Evolutionary conservation across 768 basidiomycete genomes (phyloP).

Genomic region (Suillus subluteus): DNA sequence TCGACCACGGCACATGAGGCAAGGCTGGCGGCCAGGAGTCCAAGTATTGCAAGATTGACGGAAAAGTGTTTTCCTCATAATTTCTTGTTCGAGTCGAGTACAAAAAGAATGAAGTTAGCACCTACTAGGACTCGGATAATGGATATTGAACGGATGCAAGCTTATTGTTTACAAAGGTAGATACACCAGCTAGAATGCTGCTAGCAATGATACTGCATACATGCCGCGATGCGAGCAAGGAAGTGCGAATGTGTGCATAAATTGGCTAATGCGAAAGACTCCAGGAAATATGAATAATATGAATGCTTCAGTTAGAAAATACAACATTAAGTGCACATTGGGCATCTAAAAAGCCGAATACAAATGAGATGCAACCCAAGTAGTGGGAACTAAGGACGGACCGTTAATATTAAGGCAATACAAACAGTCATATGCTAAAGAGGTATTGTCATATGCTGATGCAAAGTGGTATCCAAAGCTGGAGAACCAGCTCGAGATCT

Average conservation of each 20-base stretch:
- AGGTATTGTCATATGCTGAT: constrained; percentile 50
- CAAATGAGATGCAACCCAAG: background rate
- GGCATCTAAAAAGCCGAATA: constrained; percentile 1
- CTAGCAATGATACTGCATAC: background rate
- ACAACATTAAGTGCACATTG: constrained; percentile 11
- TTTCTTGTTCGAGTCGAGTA: background rate
- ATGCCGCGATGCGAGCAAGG: background rate
- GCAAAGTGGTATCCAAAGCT: constrained; percentile 30
- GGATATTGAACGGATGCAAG: background rate
- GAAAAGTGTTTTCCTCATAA: background rate
- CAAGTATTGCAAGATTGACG: background rate
- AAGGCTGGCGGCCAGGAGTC: background rate
- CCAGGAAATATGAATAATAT: constrained; percentile 2
- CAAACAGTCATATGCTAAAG: constrained; percentile 22
- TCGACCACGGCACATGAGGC: background rate
- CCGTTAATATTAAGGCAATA: constrained; percentile 8
- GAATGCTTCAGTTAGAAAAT: constrained; percentile 10
- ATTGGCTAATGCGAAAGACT: constrained; percentile 11
- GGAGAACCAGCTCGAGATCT: constrained; percentile 48
- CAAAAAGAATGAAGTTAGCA: background rate
- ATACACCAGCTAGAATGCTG: background rate
- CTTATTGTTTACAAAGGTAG: background rate
- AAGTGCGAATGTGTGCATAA: background rate
- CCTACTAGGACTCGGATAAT: background rate
- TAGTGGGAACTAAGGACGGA: background rate